Conservation (phyloP, 1,284 basidiomycete genomes). For the Melampsora larici-populina region DNA sequence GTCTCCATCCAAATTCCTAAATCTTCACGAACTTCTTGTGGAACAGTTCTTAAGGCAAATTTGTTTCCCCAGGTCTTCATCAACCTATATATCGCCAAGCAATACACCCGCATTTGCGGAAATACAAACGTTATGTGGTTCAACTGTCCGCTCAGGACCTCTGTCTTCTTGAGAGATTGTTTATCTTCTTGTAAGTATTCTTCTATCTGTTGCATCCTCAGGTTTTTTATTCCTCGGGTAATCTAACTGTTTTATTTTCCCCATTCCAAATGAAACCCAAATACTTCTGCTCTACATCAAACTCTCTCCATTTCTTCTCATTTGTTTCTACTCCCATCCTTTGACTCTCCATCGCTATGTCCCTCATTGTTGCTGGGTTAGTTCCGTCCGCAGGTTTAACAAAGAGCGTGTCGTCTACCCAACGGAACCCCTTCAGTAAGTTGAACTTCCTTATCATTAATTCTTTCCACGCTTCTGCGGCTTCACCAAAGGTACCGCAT, state of each 20-base stretch:
- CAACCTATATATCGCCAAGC: too few relatives aligned
- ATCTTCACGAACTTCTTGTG: too few relatives aligned
- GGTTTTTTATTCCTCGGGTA: neutral
- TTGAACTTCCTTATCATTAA: neutral
- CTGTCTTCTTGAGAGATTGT: too few relatives aligned
- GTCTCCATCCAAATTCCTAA: too few relatives aligned
- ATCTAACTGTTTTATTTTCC: too few relatives aligned
- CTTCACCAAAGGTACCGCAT: slow-evolving; percentile 15
- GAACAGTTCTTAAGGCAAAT: too few relatives aligned
- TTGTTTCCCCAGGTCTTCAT: too few relatives aligned
- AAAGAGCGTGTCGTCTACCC: slow-evolving; percentile 16
- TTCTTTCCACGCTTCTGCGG: slow-evolving; percentile 9
- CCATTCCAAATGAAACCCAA: neutral
- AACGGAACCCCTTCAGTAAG: neutral
- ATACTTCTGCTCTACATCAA: too few relatives aligned
- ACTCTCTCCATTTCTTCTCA: neutral
- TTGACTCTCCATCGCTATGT: neutral
- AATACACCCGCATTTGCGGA: too few relatives aligned
- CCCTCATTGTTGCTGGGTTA: neutral
- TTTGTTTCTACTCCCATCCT: slow-evolving; percentile 7
- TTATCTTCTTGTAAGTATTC: neutral
- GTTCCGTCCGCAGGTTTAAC: neutral
- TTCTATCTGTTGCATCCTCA: neutral
- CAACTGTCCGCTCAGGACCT: too few relatives aligned
- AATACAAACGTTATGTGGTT: too few relatives aligned